Conservation (phyloP, 208 protist species). For the Acanthamoeba lenticulata region DNA sequence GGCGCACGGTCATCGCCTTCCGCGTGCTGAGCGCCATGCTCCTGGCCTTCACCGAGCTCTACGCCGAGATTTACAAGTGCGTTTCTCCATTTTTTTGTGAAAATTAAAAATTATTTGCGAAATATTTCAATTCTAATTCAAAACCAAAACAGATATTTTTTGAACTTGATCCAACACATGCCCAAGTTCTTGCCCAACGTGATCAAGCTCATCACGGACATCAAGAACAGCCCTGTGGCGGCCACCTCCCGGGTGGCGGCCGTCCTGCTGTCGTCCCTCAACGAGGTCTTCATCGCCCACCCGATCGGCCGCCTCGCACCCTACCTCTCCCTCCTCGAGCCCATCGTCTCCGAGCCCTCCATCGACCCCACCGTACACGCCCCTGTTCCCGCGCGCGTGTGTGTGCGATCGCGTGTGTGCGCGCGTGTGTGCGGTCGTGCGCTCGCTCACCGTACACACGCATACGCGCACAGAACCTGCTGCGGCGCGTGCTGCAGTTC, state of each 20-base stretch:
- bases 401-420: too few relatives aligned
- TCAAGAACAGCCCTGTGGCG: neutral
- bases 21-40: conserved; percentile 50
- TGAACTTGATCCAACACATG: neutral
- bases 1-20: conserved; percentile 42
- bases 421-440: too few relatives aligned
- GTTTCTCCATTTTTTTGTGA: neutral
- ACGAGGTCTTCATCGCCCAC: conserved; percentile 47
- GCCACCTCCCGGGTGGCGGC: neutral
- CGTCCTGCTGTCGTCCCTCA: conserved; percentile 36
- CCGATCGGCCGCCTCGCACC: conserved; percentile 10
- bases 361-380: conserved; percentile 17
- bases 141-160: conserved; percentile 7
- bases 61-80: conserved; percentile 45
- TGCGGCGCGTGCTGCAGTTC: conserved; percentile 26
- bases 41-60: conserved; percentile 40
- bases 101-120: too few relatives aligned
- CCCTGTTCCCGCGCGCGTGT: neutral
- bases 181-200: conserved; percentile 64
- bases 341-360: conserved; percentile 34
- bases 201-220: conserved; percentile 57
- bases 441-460: too few relatives aligned
- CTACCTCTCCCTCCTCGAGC: conserved; percentile 47
- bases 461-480: conserved; percentile 3
- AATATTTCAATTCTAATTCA: too few relatives aligned